phyloP scores from a whole-genome alignment of 2,329 filamentous ascomycete genomes.

The Hypoxylon sp. region DNA sequence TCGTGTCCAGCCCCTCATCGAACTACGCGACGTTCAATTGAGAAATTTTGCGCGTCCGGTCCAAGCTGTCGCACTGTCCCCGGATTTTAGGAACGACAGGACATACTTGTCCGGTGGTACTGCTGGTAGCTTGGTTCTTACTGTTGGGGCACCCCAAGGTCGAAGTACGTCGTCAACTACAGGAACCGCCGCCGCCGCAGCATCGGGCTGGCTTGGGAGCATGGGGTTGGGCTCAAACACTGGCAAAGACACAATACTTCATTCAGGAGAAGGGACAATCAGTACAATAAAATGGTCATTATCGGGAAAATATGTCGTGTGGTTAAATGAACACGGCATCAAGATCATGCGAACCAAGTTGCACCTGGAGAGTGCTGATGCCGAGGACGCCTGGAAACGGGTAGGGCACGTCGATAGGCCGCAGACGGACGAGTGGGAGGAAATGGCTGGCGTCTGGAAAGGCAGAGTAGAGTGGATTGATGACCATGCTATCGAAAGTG shows the following conservation, averaged over 20 bases:
- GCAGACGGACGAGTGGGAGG: slow-evolving; percentile 87
- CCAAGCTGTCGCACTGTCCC: slow-evolving; percentile 91
- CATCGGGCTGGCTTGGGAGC: slow-evolving; percentile 89
- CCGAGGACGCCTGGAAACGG: slow-evolving; percentile 90
- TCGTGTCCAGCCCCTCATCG: slow-evolving; percentile 86
- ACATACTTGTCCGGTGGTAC: slow-evolving; percentile 91
- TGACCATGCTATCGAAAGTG: slow-evolving; percentile 77
- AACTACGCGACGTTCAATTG: slow-evolving; percentile 87
- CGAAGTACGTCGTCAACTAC: slow-evolving; percentile 89
- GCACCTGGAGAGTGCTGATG: slow-evolving; percentile 77
- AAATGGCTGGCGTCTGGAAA: slow-evolving; percentile 97
- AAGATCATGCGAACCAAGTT: slow-evolving; percentile 96
- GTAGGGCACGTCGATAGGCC: slow-evolving; percentile 93
- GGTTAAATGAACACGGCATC: slow-evolving; percentile 96
- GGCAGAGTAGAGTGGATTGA: slow-evolving; percentile 93
- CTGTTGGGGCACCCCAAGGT: slow-evolving; percentile 79
- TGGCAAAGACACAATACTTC: slow-evolving; percentile 85
- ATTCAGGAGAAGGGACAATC: slow-evolving; percentile 91
- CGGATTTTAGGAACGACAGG: slow-evolving; percentile 88
- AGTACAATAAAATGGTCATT: slow-evolving; percentile 94
- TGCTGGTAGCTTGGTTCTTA: slow-evolving; percentile 87
- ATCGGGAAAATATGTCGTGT: slow-evolving; percentile 90
- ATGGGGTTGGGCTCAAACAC: slow-evolving; percentile 81
- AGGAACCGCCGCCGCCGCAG: slow-evolving; percentile 80
- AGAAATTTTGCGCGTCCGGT: slow-evolving; percentile 94